These are phyloP conservation scores for Elaphomyces granulatus DNA, from an alignment of 495 filamentous ascomycete genomes.

Conservation along the genomic window DNA sequence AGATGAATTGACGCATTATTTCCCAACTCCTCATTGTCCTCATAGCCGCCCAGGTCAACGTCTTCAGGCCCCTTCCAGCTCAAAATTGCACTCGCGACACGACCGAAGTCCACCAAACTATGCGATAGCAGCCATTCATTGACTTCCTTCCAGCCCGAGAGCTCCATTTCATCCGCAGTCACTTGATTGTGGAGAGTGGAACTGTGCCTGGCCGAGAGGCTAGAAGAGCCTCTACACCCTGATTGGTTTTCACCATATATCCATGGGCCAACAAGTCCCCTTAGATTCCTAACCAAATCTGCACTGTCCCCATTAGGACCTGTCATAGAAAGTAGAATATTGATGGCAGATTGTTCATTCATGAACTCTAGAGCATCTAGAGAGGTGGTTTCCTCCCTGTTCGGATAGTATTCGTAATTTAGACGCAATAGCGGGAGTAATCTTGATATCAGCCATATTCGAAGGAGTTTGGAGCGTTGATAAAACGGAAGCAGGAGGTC, in stretches of 20 bases:
- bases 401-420: constrained; percentile 72
- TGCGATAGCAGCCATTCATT: constrained; percentile 68
- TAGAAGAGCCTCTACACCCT: too few species aligned
- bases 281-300: constrained; percentile 53
- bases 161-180: constrained; percentile 11
- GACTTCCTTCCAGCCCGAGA: constrained; percentile 57
- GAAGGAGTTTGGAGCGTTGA: constrained; percentile 45
- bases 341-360: constrained; percentile 47
- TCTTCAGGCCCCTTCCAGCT: constrained; percentile 75
- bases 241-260: constrained; percentile 54
- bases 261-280: constrained; percentile 70
- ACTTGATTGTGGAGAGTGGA: constrained; percentile 7
- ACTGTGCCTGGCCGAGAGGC: not conserved
- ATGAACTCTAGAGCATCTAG: constrained; percentile 43
- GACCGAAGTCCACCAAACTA: constrained; percentile 32
- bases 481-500: constrained; percentile 64
- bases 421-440: constrained; percentile 65
- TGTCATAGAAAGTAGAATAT: constrained; percentile 53
- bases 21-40: constrained; percentile 30
- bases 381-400: constrained; percentile 37
- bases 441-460: constrained; percentile 63
- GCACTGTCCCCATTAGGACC: constrained; percentile 25
- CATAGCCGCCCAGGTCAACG: constrained; percentile 63
- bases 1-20: constrained; percentile 40
- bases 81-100: constrained; percentile 44